Conservation (phyloP, 2,329 filamentous ascomycete genomes). For the Xylariaceae sp. region DNA sequence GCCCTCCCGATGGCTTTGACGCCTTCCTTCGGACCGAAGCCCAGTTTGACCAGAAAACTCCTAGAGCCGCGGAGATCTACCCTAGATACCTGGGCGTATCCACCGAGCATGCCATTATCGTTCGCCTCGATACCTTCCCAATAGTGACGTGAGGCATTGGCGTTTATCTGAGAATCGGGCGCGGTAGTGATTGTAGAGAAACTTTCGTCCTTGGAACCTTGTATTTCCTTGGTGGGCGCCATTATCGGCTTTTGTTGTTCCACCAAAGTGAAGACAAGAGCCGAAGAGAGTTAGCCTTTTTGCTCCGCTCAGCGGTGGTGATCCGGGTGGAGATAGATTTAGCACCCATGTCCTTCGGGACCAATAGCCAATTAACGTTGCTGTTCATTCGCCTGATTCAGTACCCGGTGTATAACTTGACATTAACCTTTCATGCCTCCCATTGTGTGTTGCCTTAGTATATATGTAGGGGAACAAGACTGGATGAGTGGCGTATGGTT, state of each 20-base stretch:
- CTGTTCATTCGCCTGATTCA: too few relatives aligned
- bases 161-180: constrained; percentile 33
- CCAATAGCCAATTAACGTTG: too few relatives aligned
- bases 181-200: background rate
- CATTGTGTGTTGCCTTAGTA: too few relatives aligned
- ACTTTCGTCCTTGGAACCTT: background rate
- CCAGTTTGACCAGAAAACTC: constrained; percentile 74
- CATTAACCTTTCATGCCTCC: too few relatives aligned
- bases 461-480: too few relatives aligned
- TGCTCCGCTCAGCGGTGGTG: background rate
- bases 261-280: background rate
- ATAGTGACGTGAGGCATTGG: constrained; percentile 49
- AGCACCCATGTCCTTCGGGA: too few relatives aligned
- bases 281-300: constrained; percentile 4
- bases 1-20: constrained; percentile 37
- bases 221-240: constrained; percentile 7
- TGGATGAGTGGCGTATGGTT: too few relatives aligned
- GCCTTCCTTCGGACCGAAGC: constrained; percentile 48
- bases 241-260: constrained; percentile 3
- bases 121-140: constrained; percentile 54
- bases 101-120: constrained; percentile 79
- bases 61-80: constrained; percentile 74
- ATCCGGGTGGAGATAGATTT: too few relatives aligned
- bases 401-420: too few relatives aligned
- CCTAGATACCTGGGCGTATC: constrained; percentile 67